Percentiles rank a stretch among this genome's conserved stretches.
Evolutionary conservation across 768 basidiomycete genomes (phyloP).

Genomic region (Daedaleopsis nitida): DNA sequence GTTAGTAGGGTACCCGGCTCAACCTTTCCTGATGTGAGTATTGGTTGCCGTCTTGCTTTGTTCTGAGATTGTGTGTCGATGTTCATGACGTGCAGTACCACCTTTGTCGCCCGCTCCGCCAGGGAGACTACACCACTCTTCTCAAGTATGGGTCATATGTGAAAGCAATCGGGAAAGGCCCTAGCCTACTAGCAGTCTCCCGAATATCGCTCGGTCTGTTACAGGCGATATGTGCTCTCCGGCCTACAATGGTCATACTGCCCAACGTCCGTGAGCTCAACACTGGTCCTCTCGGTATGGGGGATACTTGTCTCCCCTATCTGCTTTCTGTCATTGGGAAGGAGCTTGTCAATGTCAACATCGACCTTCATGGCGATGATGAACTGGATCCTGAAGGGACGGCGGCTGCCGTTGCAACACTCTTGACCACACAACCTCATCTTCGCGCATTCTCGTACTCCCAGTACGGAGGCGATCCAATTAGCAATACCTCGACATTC

Average conservation of each 20-base stretch:
- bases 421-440: too few species aligned
- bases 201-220: neutral
- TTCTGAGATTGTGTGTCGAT: too few species aligned
- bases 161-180: neutral
- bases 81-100: too few species aligned
- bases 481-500: too few species aligned
- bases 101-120: neutral
- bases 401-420: too few species aligned
- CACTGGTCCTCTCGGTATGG: neutral
- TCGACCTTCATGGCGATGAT: neutral
- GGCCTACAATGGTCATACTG: neutral
- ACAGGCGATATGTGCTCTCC: neutral
- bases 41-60: too few species aligned
- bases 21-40: neutral
- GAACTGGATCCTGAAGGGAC: too few species aligned
- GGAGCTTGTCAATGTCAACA: neutral
- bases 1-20: neutral
- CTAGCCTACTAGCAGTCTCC: neutral
- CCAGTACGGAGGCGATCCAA: too few species aligned
- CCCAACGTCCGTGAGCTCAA: neutral
- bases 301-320: neutral
- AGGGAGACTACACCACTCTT: neutral
- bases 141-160: neutral
- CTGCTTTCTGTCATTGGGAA: neutral
- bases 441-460: too few species aligned